phyloP scores from a whole-genome alignment of 768 basidiomycete species.

The Pleurotus platypus region DNA sequence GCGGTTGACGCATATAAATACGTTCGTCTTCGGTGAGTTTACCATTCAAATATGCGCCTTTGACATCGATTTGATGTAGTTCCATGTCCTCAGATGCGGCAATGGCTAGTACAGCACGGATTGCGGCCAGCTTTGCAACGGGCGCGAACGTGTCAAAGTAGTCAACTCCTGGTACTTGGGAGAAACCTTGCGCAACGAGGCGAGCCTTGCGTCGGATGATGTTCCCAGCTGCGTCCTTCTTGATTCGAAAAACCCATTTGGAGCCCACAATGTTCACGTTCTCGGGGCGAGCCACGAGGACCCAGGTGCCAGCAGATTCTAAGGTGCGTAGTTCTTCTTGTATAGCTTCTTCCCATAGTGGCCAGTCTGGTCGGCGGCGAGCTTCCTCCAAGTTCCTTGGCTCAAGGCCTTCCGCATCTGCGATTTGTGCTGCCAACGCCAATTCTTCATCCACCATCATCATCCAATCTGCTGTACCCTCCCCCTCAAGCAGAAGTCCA shows the following conservation, averaged over 20 bases:
- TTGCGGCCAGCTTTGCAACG: conserved; percentile 18
- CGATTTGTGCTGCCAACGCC: conserved; percentile 10
- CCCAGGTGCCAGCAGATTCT: conserved; percentile 33
- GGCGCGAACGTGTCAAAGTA: conserved; percentile 34
- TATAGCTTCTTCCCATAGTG: conserved; percentile 19
- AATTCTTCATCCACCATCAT: conserved; percentile 12
- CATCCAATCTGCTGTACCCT: background rate
- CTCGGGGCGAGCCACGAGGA: conserved; percentile 19
- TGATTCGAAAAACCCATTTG: conserved; percentile 39
- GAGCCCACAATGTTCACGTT: conserved; percentile 27
- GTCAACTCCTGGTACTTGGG: conserved; percentile 36
- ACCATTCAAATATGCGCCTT: conserved; percentile 34
- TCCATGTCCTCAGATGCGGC: conserved; percentile 21
- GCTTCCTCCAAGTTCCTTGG: conserved; percentile 15
- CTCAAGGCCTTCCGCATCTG: conserved; percentile 14
- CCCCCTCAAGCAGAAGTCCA: background rate
- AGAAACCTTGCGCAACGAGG: conserved; percentile 35
- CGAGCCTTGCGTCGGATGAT: conserved; percentile 32
- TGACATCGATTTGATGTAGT: conserved; percentile 30
- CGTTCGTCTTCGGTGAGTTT: conserved; percentile 24
- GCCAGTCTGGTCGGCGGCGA: conserved; percentile 12
- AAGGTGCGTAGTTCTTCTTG: conserved; percentile 15
- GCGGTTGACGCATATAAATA: conserved; percentile 42
- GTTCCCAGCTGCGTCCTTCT: conserved; percentile 28
- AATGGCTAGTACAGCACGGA: conserved; percentile 23